Percentiles rank a stretch among this genome's conserved stretches.
phyloP scores from a whole-genome alignment of 208 protist genomes.

The Acanthamoeba rhysodes region DNA sequence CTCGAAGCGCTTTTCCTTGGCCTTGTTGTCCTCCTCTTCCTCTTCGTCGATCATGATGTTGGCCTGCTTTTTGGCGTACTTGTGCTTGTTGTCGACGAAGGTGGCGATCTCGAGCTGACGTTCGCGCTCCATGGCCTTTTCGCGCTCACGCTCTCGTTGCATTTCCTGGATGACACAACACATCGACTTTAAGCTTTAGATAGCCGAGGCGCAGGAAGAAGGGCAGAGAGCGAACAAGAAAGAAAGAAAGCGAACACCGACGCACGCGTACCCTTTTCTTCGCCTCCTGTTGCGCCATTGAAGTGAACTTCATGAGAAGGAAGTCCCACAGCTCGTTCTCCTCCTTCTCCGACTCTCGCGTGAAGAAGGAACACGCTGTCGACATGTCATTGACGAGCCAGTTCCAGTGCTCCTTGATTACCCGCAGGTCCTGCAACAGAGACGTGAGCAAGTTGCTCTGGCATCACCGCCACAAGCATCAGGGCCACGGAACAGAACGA shows the following conservation, averaged over 20 bases:
- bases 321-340: constrained; percentile 72
- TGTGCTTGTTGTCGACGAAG: constrained; percentile 16
- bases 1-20: not conserved
- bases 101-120: constrained; percentile 48
- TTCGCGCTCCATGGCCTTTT: constrained; percentile 18
- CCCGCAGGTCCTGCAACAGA: not conserved
- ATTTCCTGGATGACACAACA: not conserved
- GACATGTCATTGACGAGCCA: constrained; percentile 59
- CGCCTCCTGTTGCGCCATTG: constrained; percentile 63
- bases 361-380: constrained; percentile 74
- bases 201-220: not conserved
- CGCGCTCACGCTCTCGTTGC: constrained; percentile 51
- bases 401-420: constrained; percentile 73
- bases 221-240: not conserved
- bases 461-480: not conserved
- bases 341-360: not conserved
- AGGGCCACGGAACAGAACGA: not conserved
- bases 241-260: not conserved
- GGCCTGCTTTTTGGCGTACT: constrained; percentile 27
- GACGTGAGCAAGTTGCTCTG: not conserved
- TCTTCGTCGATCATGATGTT: constrained; percentile 46
- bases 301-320: constrained; percentile 59
- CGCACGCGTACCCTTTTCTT: constrained; percentile 36
- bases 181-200: no score
- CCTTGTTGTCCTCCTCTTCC: constrained; percentile 55